Percentiles rank a stretch among this genome's conserved stretches.
Conservation (phyloP, 169 alveolate species). For the Cryptosporidium bovis region DNA sequence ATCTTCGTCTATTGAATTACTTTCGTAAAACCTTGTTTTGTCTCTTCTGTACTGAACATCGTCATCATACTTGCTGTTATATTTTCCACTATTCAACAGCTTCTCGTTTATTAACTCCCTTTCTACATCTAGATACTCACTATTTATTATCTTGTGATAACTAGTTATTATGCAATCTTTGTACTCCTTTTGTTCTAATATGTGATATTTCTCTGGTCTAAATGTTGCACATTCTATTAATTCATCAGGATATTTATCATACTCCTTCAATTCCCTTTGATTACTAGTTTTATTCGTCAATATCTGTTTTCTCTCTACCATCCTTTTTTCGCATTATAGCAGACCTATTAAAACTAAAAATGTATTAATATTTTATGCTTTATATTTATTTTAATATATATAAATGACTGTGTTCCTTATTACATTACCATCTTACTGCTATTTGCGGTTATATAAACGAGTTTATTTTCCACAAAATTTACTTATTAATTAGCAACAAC, state of each 20-base stretch:
- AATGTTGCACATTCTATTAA: conserved; percentile 13
- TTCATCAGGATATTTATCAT: conserved; percentile 29
- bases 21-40: no score
- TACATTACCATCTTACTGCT: no score
- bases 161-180: conserved; percentile 52
- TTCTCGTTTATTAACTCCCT: conserved; percentile 19
- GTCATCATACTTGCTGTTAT: not conserved
- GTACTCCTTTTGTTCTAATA: conserved; percentile 13
- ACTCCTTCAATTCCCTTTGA: not conserved
- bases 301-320: not conserved
- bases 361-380: no score
- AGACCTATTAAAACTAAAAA: no score
- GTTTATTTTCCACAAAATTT: no score
- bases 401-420: no score
- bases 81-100: conserved; percentile 12
- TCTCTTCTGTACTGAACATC: not conserved
- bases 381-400: no score
- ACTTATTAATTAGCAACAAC: no score
- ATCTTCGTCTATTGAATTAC: not conserved
- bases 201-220: conserved; percentile 46
- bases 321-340: not conserved
- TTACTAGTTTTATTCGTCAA: not conserved
- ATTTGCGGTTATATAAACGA: no score
- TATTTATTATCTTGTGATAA: conserved; percentile 41
- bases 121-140: conserved; percentile 39